Conservation (phyloP, 768 basidiomycete genomes). For the Lyophyllum atratum region DNA sequence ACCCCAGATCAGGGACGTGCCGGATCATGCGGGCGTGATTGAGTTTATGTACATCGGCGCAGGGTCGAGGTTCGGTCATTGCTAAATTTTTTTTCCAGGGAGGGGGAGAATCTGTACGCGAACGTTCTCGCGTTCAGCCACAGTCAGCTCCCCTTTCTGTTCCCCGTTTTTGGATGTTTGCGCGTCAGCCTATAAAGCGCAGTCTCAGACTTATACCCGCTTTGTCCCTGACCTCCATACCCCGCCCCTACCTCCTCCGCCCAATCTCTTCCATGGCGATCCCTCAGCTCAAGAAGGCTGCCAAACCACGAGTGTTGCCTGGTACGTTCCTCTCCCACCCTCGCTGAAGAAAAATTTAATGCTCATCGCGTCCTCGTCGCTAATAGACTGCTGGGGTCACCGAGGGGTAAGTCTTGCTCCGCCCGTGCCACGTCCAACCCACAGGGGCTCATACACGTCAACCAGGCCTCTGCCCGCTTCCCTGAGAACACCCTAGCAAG, state of each 20-base stretch:
- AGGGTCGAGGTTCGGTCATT: neutral
- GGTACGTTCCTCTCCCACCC: slow-evolving; percentile 21
- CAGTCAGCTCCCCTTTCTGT: neutral
- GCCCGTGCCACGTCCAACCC: neutral
- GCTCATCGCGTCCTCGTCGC: slow-evolving; percentile 2
- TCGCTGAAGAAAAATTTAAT: neutral
- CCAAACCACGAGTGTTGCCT: slow-evolving; percentile 25
- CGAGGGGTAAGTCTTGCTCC: slow-evolving; percentile 43
- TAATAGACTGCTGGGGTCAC: slow-evolving; percentile 68
- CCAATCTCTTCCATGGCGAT: slow-evolving; percentile 6
- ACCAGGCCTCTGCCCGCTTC: slow-evolving; percentile 79
- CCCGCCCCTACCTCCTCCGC: neutral
- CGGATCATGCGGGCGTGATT: slow-evolving; percentile 2
- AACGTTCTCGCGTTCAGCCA: neutral
- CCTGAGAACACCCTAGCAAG: slow-evolving; percentile 96
- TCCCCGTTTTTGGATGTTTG: slow-evolving; percentile 8
- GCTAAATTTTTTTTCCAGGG: slow-evolving; percentile 4
- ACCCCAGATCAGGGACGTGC: neutral
- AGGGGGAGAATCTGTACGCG: neutral
- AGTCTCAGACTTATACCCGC: neutral
- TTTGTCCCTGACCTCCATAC: neutral
- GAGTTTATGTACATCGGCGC: neutral
- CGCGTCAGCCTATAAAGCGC: slow-evolving; percentile 14
- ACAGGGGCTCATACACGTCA: slow-evolving; percentile 1
- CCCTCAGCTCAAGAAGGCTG: slow-evolving; percentile 2